Evolutionary conservation across 129 eudicot genomes (phyloP), one percentile per base, ranked within the genome.

Genomic region (Lactuca sativa): DNA sequence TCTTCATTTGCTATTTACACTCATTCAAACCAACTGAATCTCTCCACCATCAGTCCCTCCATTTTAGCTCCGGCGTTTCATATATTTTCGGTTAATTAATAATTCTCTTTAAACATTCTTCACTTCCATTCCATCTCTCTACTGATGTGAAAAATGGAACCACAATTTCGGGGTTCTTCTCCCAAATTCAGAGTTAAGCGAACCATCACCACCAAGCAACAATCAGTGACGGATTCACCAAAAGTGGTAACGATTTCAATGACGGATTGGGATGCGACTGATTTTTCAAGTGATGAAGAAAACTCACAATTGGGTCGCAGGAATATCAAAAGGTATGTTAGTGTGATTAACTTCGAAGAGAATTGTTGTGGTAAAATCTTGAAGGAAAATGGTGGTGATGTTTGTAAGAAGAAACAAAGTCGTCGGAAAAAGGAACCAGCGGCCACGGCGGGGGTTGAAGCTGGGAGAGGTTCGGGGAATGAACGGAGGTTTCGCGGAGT

Each of bases 211-310:
- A 52, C 78, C 8, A 70, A 67, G 33, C 41, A 21, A 4, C 66
- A 44, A 38, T 30, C 78, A 7, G 31, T 54, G 6, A 16, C 53
- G 55, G 58, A 73, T 30, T 55, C 71, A 43, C 81, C 82, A 2
- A 70, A 80, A 21, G 30, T 80, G 14, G 77, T 88, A 2, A 41
- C 83, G 33, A 74, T 84, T 11, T 58, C 65, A 3, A 73, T 81
- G 61, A 81, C 81, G 2, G 89, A 88, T 61, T 52, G 16, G 15
- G 95, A 88, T 34, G 95, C 89, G 4, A 87, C 95, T 0, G 91
- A 84, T 37, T 85, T 90, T 1, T 83, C 92, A 21, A 66, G 84
- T 14, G 92, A 83, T 21, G 96, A 89, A n/a, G 66, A 70, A 0
- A 80, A 52, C 14, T 38, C 3, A 4, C 16, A 57, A 49, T n/a